phyloP scores from a whole-genome alignment of 1,284 basidiomycete genomes.

The Trametes sp. region DNA sequence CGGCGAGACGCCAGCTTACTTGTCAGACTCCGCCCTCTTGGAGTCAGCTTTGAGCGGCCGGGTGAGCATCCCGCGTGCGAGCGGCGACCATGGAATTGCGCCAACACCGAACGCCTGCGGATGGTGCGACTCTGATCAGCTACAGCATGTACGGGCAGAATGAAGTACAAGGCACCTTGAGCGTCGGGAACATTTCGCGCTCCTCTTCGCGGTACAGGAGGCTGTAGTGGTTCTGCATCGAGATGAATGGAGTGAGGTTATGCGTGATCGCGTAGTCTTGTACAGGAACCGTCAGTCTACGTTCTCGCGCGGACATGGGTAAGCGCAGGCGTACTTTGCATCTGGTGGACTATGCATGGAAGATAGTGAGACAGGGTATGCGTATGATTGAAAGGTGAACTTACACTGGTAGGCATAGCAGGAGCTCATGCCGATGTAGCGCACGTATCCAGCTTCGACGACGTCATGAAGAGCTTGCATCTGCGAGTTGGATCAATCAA shows the following conservation, averaged over 20 bases:
- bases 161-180: conserved; percentile 35
- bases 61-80: conserved; percentile 47
- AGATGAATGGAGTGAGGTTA: conserved; percentile 56
- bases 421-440: conserved; percentile 51
- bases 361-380: neutral
- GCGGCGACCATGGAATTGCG: conserved; percentile 51
- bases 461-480: conserved; percentile 48
- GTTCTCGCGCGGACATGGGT: no score
- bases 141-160: neutral
- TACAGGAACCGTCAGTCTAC: neutral
- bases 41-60: conserved; percentile 40
- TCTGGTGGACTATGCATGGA: conserved; percentile 41
- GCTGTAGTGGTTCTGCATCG: conserved; percentile 60
- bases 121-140: no score
- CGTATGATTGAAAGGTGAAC: neutral
- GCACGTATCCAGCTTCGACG: conserved; percentile 45
- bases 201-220: conserved; percentile 58
- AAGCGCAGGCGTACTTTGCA: conserved; percentile 42
- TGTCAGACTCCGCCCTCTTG: conserved; percentile 35
- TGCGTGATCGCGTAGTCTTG: conserved; percentile 45
- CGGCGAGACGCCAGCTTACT: conserved; percentile 12
- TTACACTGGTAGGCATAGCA: conserved; percentile 48
- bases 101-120: conserved; percentile 45
- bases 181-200: conserved; percentile 55
- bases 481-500: conserved; percentile 2